Base-by-base conservation (phyloP, 768 basidiomycete genomes). In the Thelephora aurantiotincta region DNA sequence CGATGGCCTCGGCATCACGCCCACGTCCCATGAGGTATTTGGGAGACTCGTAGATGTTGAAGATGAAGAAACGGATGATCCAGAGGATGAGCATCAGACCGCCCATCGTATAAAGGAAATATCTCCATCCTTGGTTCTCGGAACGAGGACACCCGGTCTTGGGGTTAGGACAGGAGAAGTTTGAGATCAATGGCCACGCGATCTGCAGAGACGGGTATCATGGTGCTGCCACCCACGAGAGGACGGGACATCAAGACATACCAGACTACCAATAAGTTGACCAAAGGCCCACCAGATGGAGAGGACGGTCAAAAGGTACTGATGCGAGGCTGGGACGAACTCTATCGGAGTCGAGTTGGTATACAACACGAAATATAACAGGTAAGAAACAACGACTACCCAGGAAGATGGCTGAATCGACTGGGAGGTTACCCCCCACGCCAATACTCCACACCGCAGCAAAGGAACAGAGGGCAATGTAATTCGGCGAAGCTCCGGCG, bases 201-300 rank as follows among this genome's bases (percentile, higher is more conserved):
- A 85, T 65, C 71, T 80, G 49, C 47, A 16, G 11, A 46, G 26
- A 11, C 23, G 33, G 23, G 20, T 11, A 41, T 37, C 46, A 23
- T 11, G 44, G 41, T 30, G 22, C 5, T 7, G 36, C 11, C 11
- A 4, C 0, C 26, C 16, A 11, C n/a, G 30, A 22, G 36, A 33
- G 22, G 22, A 13, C 5, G 6, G 16, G 30, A 33, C 16, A 43
- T 20, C 41, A 20, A 42, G 46, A 49, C 62, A n/a, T 36, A 70
- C 70, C 44, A 73, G 54, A 52, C 69, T 72, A 14, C 75, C 79
- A 43, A 81, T 57, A 0, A 85, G 69, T 57, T 85, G 84, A 2
- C 82, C 82, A 33, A 86, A 68, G 5, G 80, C 78, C 85, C 85
- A 88, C 79, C 80, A 87, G 34, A 85, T 73, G 0, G 82, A 83